Evolutionary conservation across 176 grass and related monocot genomes (phyloP).

Genomic region (Zea mays): Zm-B73-REFERENCE-NAM-5.0 NC_050101.1:9436001-9436500

Average conservation of each 20-base stretch:
- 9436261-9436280: background rate
- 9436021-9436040: no score
- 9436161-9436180: background rate
- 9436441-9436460: background rate
- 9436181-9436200: background rate
- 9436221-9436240: background rate
- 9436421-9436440: background rate
- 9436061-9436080: no score
- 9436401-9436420: background rate
- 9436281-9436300: background rate
- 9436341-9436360: conserved; percentile 22
- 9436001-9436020: no score
- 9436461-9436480: background rate
- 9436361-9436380: background rate
- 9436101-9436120: no score
- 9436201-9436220: background rate
- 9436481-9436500: background rate
- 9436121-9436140: no score
- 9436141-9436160: no score
- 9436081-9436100: no score
- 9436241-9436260: conserved; percentile 11
- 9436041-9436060: no score
- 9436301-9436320: background rate
- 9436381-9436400: background rate
- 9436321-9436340: background rate